Base-by-base conservation (phyloP, 257 asterid genomes). In the Asclepias syriaca region DNA sequence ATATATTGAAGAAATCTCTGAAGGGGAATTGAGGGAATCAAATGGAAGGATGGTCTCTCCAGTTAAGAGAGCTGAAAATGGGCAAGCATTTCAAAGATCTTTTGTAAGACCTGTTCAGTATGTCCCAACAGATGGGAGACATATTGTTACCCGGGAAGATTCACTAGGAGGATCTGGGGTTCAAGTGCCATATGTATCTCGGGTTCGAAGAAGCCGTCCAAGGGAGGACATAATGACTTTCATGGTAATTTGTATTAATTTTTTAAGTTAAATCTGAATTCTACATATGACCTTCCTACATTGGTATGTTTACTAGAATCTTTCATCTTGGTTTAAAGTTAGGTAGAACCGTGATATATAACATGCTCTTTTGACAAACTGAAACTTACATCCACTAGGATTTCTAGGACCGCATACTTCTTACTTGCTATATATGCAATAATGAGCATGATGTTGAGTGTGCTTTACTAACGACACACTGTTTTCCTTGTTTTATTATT, bases 191-290 rank as follows among this genome's bases (percentile, higher is more conserved):
- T 89, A 80, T 80, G 97, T 87, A 77, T 91, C 95, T 69, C 85
- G 96, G 73, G 70, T 89, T 78, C 88, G 96, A 64, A 87, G 97
- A 70, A 77, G 98, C 74, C 96, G 98, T 65, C 97, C 98, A n/a
- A 92, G 97, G 83, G 96, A 89, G 74, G 88, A 88, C 68, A 82
- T 83, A 72, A 84, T 77, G 87, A 72, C 89, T 67, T 90, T 93
- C 61, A 65, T 82, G 98, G 98, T 94, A 93, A 86, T 50, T 59
- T 79, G 49, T 15, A 64, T 49, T 18, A 65, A 12, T 6, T 69
- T 69, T 19, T 32, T 19, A 14, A 27, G 46, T 22, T 18, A 49
- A 50, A 49, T 34, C 14, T 39, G 21, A 29, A 32, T 1, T 4
- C 8, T 34, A 2, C 32, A 16, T 19, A 5, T 61, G 48, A 5